Evolutionary conservation across 768 basidiomycete species (phyloP), one percentile per base, ranked within the genome.

Genomic region (Amanita pseudoporphyria): DNA sequence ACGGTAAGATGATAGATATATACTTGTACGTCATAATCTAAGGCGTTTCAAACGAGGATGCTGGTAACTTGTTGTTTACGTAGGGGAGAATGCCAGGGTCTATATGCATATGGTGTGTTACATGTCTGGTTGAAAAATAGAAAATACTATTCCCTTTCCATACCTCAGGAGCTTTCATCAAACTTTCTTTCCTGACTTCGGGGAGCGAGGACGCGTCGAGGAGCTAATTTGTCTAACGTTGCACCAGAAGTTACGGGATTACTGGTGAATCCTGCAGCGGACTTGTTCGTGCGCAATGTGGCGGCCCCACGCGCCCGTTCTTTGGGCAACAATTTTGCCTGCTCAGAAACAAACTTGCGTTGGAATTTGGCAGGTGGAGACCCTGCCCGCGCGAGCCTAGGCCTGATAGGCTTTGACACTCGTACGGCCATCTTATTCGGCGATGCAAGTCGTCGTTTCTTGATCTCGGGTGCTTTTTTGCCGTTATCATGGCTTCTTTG

Each of bases 401-500:
- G 46, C 26, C 56, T 55, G 24, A 53, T n/a, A 16, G 53, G 50
- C 41, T 49, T 56, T 22, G 53, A 54, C 28, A 53, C 52, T 22
- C 37, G 39, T 31, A 47, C 41, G 30, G 33, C 32, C 10, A 38
- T 54, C 52, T 49, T 51, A 12, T 49, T 53, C 38, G 62, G 52
- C 19, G 56, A 56, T 9, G 56, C 52, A 35, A 66, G 59, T 53
- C 64, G 67, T 37, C 67, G 61, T 52, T 66, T 60, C 58, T 68
- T 70, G 30, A 63, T 57, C 36, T 59, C 58, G 13, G 59, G 57
- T 16, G 59, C 22, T 21, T 21, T 24, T n/a, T 26, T 50, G 21
- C 39, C 40, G 40, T 37, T 40, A 50, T 19, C 37, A 16, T 9
- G 37, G 18, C 18, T 28, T 28, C 19, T 39, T 21, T 48, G 24